Evolutionary conservation across 1,284 basidiomycete species (phyloP).

Genomic region (Mycena sp.): DNA sequence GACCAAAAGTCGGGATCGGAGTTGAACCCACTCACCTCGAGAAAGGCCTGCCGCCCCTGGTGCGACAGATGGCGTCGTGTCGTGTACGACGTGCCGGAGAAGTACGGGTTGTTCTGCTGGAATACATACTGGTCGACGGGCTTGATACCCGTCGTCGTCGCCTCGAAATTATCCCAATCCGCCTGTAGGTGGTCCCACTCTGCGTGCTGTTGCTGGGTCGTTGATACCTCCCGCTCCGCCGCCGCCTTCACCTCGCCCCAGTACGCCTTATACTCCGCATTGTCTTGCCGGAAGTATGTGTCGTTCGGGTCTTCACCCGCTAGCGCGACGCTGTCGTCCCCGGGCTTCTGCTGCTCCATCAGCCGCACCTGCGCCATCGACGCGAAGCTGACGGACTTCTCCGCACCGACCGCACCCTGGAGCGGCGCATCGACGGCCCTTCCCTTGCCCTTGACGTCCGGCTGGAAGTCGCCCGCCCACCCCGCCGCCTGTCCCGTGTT

Average conservation of each 20-base stretch:
- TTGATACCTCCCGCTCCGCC: slow-evolving; percentile 20
- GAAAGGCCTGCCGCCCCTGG: slow-evolving; percentile 51
- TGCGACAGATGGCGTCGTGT: slow-evolving; percentile 68
- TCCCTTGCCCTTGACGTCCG: slow-evolving; percentile 75
- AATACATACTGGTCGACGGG: slow-evolving; percentile 77
- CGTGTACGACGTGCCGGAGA: slow-evolving; percentile 60
- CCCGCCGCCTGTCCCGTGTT: slow-evolving; percentile 46
- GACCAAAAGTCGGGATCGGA: not conserved
- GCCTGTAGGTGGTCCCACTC: slow-evolving; percentile 69
- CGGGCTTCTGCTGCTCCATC: slow-evolving; percentile 33
- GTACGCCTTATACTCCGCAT: slow-evolving; percentile 69
- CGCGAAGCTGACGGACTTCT: slow-evolving; percentile 7
- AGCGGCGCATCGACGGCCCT: slow-evolving; percentile 45
- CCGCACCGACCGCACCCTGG: not conserved
- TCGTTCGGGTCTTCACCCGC: slow-evolving; percentile 64
- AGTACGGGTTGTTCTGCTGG: slow-evolving; percentile 85
- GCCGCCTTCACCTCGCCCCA: slow-evolving; percentile 47
- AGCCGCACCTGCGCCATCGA: slow-evolving; percentile 20
- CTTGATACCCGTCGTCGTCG: slow-evolving; percentile 70
- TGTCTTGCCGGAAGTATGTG: slow-evolving; percentile 77
- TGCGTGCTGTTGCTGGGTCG: slow-evolving; percentile 27
- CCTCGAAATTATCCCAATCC: slow-evolving; percentile 88
- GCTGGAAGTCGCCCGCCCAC: slow-evolving; percentile 27
- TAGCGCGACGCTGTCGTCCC: not conserved
- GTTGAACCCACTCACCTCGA: slow-evolving; percentile 60